phyloP scores from a whole-genome alignment of 257 asterid species.

The Solanum clarkiae region DNA sequence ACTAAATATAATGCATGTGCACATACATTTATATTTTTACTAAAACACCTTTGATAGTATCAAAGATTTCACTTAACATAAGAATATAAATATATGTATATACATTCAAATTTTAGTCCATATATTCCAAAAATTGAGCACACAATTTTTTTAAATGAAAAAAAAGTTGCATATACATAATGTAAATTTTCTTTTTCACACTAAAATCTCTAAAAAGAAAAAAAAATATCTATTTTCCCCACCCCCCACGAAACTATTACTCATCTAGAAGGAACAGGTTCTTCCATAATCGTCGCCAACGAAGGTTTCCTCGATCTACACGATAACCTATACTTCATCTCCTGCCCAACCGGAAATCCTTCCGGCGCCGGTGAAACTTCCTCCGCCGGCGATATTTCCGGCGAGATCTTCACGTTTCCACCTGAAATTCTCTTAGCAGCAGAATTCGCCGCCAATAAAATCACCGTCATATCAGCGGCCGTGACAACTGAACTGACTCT shows the following conservation, averaged over 20 bases:
- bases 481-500: conserved; percentile 31
- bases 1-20: too few species aligned
- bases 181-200: not conserved
- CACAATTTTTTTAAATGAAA: not conserved
- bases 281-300: conserved; percentile 26
- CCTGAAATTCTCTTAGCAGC: conserved; percentile 19
- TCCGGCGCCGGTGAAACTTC: not conserved
- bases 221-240: not conserved
- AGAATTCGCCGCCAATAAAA: conserved; percentile 24
- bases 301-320: conserved; percentile 26
- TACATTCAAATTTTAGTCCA: not conserved
- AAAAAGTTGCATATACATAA: not conserved
- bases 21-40: too few species aligned
- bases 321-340: conserved; percentile 1
- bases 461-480: conserved; percentile 29
- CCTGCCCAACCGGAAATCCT: conserved; percentile 1
- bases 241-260: not conserved
- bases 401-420: conserved; percentile 1
- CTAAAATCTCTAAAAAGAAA: not conserved
- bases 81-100: not conserved
- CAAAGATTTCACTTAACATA: too few species aligned
- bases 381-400: not conserved
- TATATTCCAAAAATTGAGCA: not conserved
- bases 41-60: too few species aligned
- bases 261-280: conserved; percentile 13